Conservation (phyloP, 1,139 yeast species). For the Geotrichum fermentans region DNA sequence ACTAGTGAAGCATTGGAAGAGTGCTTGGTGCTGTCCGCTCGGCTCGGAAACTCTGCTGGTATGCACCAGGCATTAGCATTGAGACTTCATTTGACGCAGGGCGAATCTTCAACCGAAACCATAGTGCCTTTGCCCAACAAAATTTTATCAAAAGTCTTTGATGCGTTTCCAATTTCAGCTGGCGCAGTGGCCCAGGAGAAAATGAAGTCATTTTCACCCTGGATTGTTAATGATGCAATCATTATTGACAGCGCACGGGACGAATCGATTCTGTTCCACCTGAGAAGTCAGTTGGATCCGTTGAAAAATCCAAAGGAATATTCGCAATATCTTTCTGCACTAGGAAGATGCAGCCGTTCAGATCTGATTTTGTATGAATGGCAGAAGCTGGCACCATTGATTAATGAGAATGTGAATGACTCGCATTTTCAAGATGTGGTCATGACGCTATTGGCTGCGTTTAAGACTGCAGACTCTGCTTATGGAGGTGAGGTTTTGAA, state of each 20-base stretch:
- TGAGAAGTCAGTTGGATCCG: conserved; percentile 27
- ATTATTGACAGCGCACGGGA: conserved; percentile 29
- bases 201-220: conserved; percentile 22
- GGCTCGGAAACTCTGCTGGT: conserved; percentile 33
- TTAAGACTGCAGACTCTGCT: conserved; percentile 24
- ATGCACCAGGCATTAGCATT: conserved; percentile 31
- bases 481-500: conserved; percentile 26
- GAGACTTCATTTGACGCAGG: conserved; percentile 24
- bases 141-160: conserved; percentile 12
- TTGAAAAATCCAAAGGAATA: conserved; percentile 21
- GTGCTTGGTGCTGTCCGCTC: conserved; percentile 30
- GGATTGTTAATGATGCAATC: conserved; percentile 29
- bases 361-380: conserved; percentile 29
- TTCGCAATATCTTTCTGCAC: conserved; percentile 30
- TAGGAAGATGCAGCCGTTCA: conserved; percentile 30
- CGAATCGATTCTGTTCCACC: conserved; percentile 29
- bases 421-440: conserved; percentile 26
- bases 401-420: conserved; percentile 4
- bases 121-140: conserved; percentile 1
- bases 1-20: conserved; percentile 30
- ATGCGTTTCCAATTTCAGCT: conserved; percentile 18
- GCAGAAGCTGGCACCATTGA: conserved; percentile 20
- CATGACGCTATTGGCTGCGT: conserved; percentile 30
- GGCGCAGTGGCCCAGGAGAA: conserved; percentile 25
- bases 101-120: not conserved